These are phyloP conservation scores for Talaromyces rugulosus DNA, from an alignment of 2,329 filamentous ascomycete genomes.

Conservation along the genomic window DNA sequence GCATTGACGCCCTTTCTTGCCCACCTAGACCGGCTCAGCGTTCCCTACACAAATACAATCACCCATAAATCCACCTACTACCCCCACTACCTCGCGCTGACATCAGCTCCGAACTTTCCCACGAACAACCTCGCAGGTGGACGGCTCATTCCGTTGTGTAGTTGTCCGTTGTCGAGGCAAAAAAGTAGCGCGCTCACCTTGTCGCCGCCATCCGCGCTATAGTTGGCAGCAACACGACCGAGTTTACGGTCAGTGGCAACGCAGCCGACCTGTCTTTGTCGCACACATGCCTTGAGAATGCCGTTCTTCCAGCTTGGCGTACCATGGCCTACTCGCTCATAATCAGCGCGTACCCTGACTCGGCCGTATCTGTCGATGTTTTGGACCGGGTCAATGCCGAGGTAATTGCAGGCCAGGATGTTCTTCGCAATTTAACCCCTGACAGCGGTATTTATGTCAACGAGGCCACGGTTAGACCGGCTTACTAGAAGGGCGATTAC, in stretches of 20 bases:
- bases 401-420: not conserved
- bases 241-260: not conserved
- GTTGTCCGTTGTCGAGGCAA: not conserved
- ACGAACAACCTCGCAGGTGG: not conserved
- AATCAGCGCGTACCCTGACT: not conserved
- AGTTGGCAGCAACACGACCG: not conserved
- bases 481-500: slow-evolving; percentile 18
- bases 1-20: slow-evolving; percentile 6
- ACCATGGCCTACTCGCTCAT: not conserved
- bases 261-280: not conserved
- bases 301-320: not conserved
- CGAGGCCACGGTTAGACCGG: slow-evolving; percentile 17
- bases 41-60: not conserved
- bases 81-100: not conserved
- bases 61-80: not conserved
- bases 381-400: not conserved
- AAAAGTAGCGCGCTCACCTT: not conserved
- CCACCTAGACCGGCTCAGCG: not conserved
- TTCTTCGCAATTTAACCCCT: slow-evolving; percentile 1
- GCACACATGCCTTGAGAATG: not conserved
- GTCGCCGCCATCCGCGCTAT: not conserved
- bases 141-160: not conserved
- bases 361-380: not conserved
- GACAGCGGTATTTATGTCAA: slow-evolving; percentile 16
- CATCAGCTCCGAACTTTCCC: not conserved